Base-by-base conservation (phyloP, 305 asterid genomes). In the Galium porrigens region DNA sequence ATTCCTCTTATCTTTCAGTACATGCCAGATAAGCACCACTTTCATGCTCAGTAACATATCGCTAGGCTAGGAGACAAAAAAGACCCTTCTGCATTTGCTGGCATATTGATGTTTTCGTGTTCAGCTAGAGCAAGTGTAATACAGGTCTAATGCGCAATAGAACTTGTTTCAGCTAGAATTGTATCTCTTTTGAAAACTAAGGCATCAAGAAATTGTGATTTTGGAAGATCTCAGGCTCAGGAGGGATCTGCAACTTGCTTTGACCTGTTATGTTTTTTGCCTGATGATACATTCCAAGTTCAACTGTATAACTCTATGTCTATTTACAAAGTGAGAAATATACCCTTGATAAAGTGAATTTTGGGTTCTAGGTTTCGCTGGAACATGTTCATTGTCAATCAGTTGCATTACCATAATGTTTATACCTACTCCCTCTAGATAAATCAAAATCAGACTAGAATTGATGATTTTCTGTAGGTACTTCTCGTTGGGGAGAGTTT, bases 401-500 rank as follows among this genome's bases (percentile, higher is more conserved):
- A 5, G 57, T 48, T 6, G 42, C 7, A 63, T 46, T 46, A 56
- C 58, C 57, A 48, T 46, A 46, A 12, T 63, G 41, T 25, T 64
- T 55, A 64, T 46, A 64, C 32, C 57, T 29, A 15, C 15, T 63
- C 30, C 49, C 12, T 30, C 14, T 4, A 29, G 55, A 64, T 33
- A 27, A 25, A 70, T 27, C 30, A 27, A 27, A 22, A 27, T n/a
- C 58, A 77, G 51, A 74, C 33, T 62, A 64, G 44, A 56, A 63
- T 14, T 17, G 44, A 62, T 68, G 53, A 58, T 72, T 63, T 14
- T 65, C 56, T 66, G 58, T 85, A 92, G 99, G 96, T 77, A 92
- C 99, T 70, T 79, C 81, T 70, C 91, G 95, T 52, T 92, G 99
- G 99, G 89, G 95, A 64, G 99, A 89, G 84, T 92, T 84, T 81